phyloP scores from a whole-genome alignment of 2,329 filamentous ascomycete genomes.

The Gremmenia infestans region DNA sequence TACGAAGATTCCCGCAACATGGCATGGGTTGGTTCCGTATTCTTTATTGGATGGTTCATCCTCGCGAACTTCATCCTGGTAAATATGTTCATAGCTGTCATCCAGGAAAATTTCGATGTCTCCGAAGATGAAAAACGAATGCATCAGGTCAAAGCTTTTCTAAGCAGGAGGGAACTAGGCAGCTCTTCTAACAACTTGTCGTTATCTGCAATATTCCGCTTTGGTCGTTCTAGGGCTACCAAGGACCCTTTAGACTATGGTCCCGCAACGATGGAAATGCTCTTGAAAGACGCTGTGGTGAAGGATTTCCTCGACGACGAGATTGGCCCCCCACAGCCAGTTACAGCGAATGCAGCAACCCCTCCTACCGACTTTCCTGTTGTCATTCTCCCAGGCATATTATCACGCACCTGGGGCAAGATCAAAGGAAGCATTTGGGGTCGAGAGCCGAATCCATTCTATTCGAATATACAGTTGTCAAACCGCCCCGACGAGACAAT shows the following conservation, averaged over 20 bases:
- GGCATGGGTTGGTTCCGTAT: conserved; percentile 89
- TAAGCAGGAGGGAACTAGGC: conserved; percentile 84
- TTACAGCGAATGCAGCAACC: conserved; percentile 30
- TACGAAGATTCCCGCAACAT: conserved; percentile 62
- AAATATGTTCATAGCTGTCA: conserved; percentile 99
- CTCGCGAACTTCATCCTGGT: conserved; percentile 91
- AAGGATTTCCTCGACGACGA: conserved; percentile 87
- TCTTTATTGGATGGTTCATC: conserved; percentile 94
- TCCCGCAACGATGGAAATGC: conserved; percentile 88
- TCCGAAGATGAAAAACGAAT: conserved; percentile 97
- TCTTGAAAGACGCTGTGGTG: conserved; percentile 93
- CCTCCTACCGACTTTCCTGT: conserved; percentile 28
- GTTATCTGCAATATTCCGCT: conserved; percentile 63
- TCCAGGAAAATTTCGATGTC: conserved; percentile 98
- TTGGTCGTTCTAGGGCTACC: conserved; percentile 53
- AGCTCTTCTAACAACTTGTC: conserved; percentile 68
- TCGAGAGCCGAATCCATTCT: conserved; percentile 89
- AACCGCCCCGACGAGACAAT: conserved; percentile 65
- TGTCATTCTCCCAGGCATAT: conserved; percentile 47
- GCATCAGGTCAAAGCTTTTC: conserved; percentile 91
- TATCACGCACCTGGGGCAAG: conserved; percentile 59
- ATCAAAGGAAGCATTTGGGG: conserved; percentile 52
- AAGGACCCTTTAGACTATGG: conserved; percentile 89
- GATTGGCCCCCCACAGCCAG: conserved; percentile 39
- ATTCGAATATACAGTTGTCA: conserved; percentile 70